Evolutionary conservation across 2,329 filamentous ascomycete species (phyloP).

Genomic region (Arthrobotrys conoides): DNA sequence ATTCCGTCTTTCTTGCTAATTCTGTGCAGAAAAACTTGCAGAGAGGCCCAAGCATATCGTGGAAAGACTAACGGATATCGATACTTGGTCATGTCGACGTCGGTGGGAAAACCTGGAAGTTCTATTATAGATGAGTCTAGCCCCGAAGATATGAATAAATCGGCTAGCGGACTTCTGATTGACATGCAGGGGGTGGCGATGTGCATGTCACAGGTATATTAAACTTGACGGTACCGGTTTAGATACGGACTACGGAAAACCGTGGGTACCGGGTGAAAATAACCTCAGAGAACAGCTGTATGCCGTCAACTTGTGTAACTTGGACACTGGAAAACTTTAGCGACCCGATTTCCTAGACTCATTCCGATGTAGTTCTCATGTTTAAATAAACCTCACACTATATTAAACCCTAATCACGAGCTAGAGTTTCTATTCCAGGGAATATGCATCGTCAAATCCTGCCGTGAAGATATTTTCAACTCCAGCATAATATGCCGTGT

Average conservation of each 20-base stretch:
- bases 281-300: not conserved
- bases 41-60: not conserved
- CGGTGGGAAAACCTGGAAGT: not conserved
- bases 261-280: not conserved
- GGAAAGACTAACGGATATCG: not conserved
- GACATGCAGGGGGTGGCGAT: slow-evolving; percentile 20
- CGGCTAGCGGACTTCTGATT: not conserved
- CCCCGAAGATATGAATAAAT: not conserved
- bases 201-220: slow-evolving; percentile 21
- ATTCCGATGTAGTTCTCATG: not conserved
- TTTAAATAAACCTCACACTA: not conserved
- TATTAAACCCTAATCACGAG: too few species aligned
- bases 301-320: slow-evolving; percentile 20
- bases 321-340: slow-evolving; percentile 3
- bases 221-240: not conserved
- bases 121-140: not conserved
- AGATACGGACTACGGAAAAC: not conserved
- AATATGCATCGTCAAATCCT: not conserved
- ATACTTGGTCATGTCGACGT: not conserved
- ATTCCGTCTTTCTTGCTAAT: not conserved
- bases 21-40: not conserved
- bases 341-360: not conserved
- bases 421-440: not conserved
- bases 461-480: not conserved
- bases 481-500: not conserved